A percentile compares a stretch with the other conserved stretches of the same genome.
phyloP scores from a whole-genome alignment of 371 early-diverging fungal genomes.

The Mucor piriformis region DNA sequence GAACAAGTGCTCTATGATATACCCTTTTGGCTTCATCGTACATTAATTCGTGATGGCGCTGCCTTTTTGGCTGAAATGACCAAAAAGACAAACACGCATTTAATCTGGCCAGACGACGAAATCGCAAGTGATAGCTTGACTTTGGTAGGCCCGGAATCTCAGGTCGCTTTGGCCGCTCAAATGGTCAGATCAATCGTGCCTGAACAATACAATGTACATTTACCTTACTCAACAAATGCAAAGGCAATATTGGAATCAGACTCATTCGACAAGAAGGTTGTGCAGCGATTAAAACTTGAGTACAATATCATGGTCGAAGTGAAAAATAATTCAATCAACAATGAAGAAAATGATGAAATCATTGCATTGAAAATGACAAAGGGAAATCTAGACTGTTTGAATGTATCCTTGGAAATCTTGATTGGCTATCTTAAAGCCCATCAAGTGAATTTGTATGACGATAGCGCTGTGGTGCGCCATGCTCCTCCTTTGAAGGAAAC shows the following conservation, averaged over 20 bases:
- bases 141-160: slow-evolving; percentile 47
- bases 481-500: background rate
- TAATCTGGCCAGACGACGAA: slow-evolving; percentile 59
- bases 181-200: slow-evolving; percentile 45
- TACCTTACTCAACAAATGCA: slow-evolving; percentile 33
- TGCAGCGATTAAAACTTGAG: slow-evolving; percentile 9
- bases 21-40: slow-evolving; percentile 56
- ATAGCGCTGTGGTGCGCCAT: slow-evolving; percentile 19
- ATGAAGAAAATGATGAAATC: slow-evolving; percentile 13
- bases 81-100: slow-evolving; percentile 53
- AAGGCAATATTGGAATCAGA: slow-evolving; percentile 19
- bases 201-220: slow-evolving; percentile 41
- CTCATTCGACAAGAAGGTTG: slow-evolving; percentile 11
- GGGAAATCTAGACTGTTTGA: slow-evolving; percentile 23
- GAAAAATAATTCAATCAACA: background rate
- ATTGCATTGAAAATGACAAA: slow-evolving; percentile 19
- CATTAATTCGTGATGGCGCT: slow-evolving; percentile 40
- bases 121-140: slow-evolving; percentile 39
- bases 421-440: slow-evolving; percentile 24
- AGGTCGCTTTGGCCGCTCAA: slow-evolving; percentile 38
- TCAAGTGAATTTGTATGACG: slow-evolving; percentile 25
- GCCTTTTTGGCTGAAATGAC: slow-evolving; percentile 46
- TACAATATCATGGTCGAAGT: slow-evolving; percentile 8
- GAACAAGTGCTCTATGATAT: slow-evolving; percentile 34
- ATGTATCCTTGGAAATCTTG: slow-evolving; percentile 17